phyloP scores from a whole-genome alignment of 2,329 filamentous ascomycete species.

The Exophiala lecanii-corni region DNA sequence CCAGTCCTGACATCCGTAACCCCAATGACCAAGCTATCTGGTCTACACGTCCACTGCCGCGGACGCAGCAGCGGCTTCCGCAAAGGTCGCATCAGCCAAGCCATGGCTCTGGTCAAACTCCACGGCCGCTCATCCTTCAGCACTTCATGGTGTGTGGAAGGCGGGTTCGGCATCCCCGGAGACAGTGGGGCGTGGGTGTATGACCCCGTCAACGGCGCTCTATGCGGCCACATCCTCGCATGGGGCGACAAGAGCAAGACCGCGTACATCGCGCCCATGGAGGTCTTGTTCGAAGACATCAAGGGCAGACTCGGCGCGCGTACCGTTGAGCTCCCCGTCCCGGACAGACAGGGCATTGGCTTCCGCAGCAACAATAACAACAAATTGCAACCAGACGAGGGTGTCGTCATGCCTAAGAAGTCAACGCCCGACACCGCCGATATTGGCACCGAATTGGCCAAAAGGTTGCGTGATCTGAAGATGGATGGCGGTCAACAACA shows the following conservation, averaged over 20 bases:
- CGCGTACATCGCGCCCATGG: constrained; percentile 94
- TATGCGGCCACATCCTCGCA: constrained; percentile 86
- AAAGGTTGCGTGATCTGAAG: constrained; percentile 10
- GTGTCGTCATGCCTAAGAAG: constrained; percentile 1
- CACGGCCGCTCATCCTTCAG: constrained; percentile 77
- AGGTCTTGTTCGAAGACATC: constrained; percentile 81
- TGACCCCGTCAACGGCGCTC: constrained; percentile 68
- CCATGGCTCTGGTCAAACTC: constrained; percentile 80
- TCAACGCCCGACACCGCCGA: not conserved
- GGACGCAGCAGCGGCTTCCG: constrained; percentile 82
- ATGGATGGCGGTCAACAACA: constrained; percentile 5
- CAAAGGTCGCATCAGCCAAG: constrained; percentile 69
- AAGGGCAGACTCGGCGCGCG: constrained; percentile 18
- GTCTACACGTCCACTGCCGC: constrained; percentile 77
- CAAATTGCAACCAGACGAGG: constrained; percentile 7
- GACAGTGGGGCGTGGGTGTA: constrained; percentile 94
- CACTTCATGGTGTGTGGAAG: constrained; percentile 60
- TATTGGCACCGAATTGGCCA: constrained; percentile 5
- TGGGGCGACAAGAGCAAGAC: constrained; percentile 76
- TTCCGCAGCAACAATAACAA: not conserved
- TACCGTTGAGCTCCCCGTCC: constrained; percentile 20
- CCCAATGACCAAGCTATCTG: constrained; percentile 60
- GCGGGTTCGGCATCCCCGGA: constrained; percentile 60
- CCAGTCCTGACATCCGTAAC: constrained; percentile 46
- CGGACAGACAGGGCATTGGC: not conserved